A percentile compares a stretch with the other conserved stretches of the same genome.
These are phyloP conservation scores for Nigrospora sphaerica DNA, from an alignment of 2,329 filamentous ascomycete species.

Conservation along the genomic window DNA sequence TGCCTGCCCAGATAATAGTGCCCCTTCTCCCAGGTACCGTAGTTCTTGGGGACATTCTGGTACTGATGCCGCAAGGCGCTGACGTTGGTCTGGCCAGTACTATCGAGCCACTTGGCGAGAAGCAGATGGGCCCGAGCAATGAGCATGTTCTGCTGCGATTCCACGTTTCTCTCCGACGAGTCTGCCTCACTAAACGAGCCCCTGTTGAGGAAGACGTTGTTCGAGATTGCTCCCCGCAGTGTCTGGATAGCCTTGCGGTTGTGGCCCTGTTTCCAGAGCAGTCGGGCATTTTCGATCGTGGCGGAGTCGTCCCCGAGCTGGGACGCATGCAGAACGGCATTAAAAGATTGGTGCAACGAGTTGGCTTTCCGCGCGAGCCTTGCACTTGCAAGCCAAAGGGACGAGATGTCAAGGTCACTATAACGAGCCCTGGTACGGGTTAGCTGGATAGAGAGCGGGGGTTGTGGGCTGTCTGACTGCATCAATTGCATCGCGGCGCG, in stretches of 20 bases:
- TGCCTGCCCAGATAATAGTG: conserved; percentile 96
- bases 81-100: conserved; percentile 86
- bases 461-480: conserved; percentile 37
- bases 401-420: conserved; percentile 66
- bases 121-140: conserved; percentile 78
- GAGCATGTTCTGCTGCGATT: conserved; percentile 49
- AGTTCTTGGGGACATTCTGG: conserved; percentile 67
- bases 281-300: conserved; percentile 86
- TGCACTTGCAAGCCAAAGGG: conserved; percentile 79
- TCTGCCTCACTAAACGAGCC: conserved; percentile 24
- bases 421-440: conserved; percentile 45
- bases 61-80: conserved; percentile 75
- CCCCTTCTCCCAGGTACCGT: conserved; percentile 82
- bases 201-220: conserved; percentile 62
- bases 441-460: conserved; percentile 10
- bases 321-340: conserved; percentile 84
- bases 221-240: conserved; percentile 77
- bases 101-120: conserved; percentile 94
- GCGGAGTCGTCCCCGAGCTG: conserved; percentile 78
- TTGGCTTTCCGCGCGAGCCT: conserved; percentile 80
- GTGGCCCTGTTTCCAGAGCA: conserved; percentile 90
- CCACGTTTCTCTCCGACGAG: conserved; percentile 32
- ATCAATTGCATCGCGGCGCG: conserved; percentile 81
- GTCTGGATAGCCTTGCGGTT: conserved; percentile 92
- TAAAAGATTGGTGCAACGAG: conserved; percentile 81